A percentile compares a stretch with the other conserved stretches of the same genome.
Conservation (phyloP, 129 eudicot genomes). For the Gnaphalium uliginosum region DNA sequence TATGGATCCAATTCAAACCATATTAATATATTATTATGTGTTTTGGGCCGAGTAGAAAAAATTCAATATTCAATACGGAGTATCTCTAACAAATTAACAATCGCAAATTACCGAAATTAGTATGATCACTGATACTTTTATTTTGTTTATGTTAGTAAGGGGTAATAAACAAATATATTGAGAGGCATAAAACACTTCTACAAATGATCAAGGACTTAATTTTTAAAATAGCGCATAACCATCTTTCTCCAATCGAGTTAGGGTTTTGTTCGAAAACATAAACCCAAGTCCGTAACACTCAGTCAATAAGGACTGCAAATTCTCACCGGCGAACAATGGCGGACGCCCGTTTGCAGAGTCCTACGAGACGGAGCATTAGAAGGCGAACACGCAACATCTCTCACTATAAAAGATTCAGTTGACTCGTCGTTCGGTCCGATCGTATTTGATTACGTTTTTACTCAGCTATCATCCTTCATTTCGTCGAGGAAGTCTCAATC, state of each 20-base stretch:
- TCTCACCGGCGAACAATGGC: constrained; percentile 45
- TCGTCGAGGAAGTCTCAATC: constrained; percentile 70
- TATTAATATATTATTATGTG: too few relatives aligned
- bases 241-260: constrained; percentile 24
- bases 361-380: constrained; percentile 87
- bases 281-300: constrained; percentile 8
- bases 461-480: constrained; percentile 67
- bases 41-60: too few relatives aligned
- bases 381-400: constrained; percentile 95
- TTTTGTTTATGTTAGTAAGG: too few relatives aligned
- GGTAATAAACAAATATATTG: too few relatives aligned
- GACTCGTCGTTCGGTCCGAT: constrained; percentile 54
- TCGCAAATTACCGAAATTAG: too few relatives aligned
- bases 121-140: too few relatives aligned
- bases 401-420: constrained; percentile 69
- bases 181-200: neutral
- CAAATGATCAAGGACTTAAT: neutral
- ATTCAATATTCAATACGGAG: too few relatives aligned
- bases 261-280: constrained; percentile 27
- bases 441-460: constrained; percentile 75
- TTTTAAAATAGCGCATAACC: neutral
- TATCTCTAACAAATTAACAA: too few relatives aligned
- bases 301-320: neutral
- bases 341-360: constrained; percentile 76
- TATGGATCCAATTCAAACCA: too few relatives aligned